Evolutionary conservation across 371 early-diverging fungal species (phyloP), one percentile per base, ranked within the genome.

Genomic region (Gilbertella persicaria): DNA sequence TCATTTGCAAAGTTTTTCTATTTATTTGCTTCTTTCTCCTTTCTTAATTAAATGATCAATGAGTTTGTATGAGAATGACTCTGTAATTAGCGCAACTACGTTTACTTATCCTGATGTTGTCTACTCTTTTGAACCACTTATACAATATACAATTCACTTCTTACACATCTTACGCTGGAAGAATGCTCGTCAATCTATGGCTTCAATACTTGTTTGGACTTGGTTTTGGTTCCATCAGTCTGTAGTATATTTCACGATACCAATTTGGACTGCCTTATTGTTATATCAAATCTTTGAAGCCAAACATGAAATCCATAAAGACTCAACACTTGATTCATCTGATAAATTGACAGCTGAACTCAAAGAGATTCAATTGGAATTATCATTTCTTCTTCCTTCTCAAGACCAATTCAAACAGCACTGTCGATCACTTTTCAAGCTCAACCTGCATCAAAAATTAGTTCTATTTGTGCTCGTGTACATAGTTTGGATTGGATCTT

Each of bases 141-240:
- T 56, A 7, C 26, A 42, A 41, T 38, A 40, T 17, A 12, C 29
- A 5, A 57, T 49, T 28, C 45, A 44, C 14, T 29, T 50, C 4
- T 3, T 57, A 14, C 50, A 45, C 2, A 37, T 45, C 8, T 3
- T 53, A n/a, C 29, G 51, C 21, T 61, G 62, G 62, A 46, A 61
- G 24, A 13, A 45, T 16, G 56, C 40, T 14, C 45, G 51, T 10
- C 42, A 55, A 13, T 55, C 62, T 17, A 30, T 47, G 10, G 13
- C 37, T 13, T 29, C 47, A 6, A 25, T 36, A 9, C 35, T 46
- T 19, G 10, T 46, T 8, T 61, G 62, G 62, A 61, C 56, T 12
- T 16, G 55, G 28, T 5, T 47, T 23, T 61, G 55, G 16, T 47
- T 55, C 37, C 62, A 61, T 51, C 23, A 40, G 5, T 23, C 17